Evolutionary conservation across 768 basidiomycete species (phyloP).

Genomic region (Coprinellus micaceus): DNA sequence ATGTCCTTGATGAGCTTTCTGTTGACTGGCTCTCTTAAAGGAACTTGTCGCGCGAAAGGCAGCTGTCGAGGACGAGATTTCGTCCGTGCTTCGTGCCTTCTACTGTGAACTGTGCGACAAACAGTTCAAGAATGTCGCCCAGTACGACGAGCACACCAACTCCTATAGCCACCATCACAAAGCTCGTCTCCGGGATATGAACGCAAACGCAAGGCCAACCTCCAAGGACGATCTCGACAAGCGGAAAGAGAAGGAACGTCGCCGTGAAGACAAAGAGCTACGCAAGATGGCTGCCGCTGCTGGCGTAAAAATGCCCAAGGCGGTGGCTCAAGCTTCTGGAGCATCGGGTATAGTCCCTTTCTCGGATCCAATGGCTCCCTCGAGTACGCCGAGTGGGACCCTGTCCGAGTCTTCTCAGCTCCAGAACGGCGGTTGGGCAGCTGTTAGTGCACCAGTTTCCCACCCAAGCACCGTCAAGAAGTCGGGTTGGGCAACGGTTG

Average conservation of each 20-base stretch:
- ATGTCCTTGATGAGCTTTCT: too few species aligned
- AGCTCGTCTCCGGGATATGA: conserved; percentile 78
- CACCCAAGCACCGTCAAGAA: conserved; percentile 34
- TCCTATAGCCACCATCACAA: conserved; percentile 88
- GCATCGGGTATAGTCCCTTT: conserved; percentile 11
- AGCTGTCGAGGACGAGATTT: conserved; percentile 67
- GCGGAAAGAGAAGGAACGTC: conserved; percentile 82
- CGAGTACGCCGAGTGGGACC: conserved; percentile 20
- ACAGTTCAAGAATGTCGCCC: conserved; percentile 81
- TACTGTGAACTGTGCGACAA: conserved; percentile 84
- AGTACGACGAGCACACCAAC: conserved; percentile 88
- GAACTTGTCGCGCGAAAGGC: conserved; percentile 59
- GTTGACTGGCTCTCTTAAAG: conserved; percentile 32
- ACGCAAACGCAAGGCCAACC: conserved; percentile 64
- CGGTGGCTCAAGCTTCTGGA: conserved; percentile 13
- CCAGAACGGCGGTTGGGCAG: conserved; percentile 51
- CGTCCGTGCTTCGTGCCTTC: conserved; percentile 64
- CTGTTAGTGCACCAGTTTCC: conserved; percentile 25
- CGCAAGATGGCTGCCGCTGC: conserved; percentile 80
- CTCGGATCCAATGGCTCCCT: conserved; percentile 17
- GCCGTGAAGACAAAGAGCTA: conserved; percentile 81
- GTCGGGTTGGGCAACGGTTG: conserved; percentile 50
- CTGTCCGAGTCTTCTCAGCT: conserved; percentile 21
- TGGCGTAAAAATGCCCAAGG: conserved; percentile 67
- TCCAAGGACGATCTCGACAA: conserved; percentile 66